phyloP scores from a whole-genome alignment of 2,329 filamentous ascomycete species.

The Lachnellula hyalina region DNA sequence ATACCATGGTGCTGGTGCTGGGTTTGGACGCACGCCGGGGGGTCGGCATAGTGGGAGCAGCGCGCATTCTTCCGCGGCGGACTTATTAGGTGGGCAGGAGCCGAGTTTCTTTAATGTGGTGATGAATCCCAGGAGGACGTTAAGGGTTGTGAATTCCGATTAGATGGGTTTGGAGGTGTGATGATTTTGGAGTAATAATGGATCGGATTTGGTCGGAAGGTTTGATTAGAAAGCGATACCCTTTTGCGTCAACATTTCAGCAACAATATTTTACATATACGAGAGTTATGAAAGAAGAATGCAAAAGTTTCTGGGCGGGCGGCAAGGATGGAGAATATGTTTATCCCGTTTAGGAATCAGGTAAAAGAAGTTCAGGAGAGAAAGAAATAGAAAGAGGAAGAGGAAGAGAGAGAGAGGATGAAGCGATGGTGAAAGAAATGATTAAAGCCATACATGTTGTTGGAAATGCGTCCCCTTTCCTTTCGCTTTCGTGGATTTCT shows the following conservation, averaged over 20 bases:
- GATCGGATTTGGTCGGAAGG: background rate
- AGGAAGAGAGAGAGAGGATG: too few species aligned
- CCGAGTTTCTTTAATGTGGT: constrained; percentile 68
- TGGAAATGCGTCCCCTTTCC: too few species aligned
- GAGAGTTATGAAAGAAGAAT: background rate
- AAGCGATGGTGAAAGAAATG: too few species aligned
- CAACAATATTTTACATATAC: background rate
- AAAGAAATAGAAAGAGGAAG: too few species aligned
- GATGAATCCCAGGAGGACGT: constrained; percentile 60
- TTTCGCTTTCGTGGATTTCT: too few species aligned
- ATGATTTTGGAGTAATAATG: background rate
- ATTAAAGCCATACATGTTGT: too few species aligned
- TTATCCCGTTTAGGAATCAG: too few species aligned
- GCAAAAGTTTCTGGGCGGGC: background rate
- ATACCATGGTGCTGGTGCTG: constrained; percentile 17
- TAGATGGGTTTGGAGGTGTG: constrained; percentile 3
- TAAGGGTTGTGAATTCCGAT: constrained; percentile 59
- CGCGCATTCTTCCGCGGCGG: constrained; percentile 40
- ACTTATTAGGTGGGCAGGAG: constrained; percentile 57
- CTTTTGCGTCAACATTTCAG: background rate
- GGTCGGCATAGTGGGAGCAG: constrained; percentile 35
- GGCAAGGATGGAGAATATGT: too few species aligned
- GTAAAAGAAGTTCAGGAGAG: too few species aligned
- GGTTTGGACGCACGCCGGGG: constrained; percentile 19
- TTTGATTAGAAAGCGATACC: constrained; percentile 2